Percentiles rank a stretch among this genome's conserved stretches.
These are phyloP conservation scores for Leavenworthia alabamica DNA, from an alignment of 345 rosid genomes.

Conservation along the genomic window DNA sequence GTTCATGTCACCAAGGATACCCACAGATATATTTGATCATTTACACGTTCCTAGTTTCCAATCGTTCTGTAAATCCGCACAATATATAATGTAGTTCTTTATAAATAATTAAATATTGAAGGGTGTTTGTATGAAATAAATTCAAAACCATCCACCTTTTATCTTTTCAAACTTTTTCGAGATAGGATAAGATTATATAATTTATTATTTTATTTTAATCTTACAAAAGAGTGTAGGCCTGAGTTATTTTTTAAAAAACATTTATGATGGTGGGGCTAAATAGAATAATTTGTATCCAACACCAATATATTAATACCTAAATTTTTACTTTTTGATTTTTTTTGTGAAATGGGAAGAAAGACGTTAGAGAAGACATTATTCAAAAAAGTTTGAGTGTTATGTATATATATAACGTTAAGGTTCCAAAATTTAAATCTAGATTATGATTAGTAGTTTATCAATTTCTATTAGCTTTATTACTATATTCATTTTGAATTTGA, in stretches of 20 bases:
- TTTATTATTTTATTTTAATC: slow-evolving; percentile 2
- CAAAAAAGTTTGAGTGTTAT: no score
- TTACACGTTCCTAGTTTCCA: background rate
- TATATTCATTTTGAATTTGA: background rate
- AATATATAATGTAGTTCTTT: background rate
- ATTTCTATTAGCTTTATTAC: background rate
- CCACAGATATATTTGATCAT: background rate
- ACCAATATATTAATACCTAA: background rate
- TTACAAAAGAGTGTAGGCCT: background rate
- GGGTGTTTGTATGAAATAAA: background rate
- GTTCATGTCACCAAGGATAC: no score
- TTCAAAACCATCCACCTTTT: slow-evolving; percentile 17
- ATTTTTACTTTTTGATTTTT: background rate
- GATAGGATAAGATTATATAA: slow-evolving; percentile 11
- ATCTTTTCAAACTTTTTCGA: background rate
- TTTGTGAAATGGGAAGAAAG: background rate
- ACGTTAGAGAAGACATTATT: background rate
- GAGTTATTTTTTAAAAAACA: no score
- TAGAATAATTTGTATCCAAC: background rate
- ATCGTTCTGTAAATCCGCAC: background rate
- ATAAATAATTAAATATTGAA: background rate
- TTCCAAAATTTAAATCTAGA: background rate
- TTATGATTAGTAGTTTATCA: background rate
- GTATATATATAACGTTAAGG: background rate
- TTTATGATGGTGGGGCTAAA: background rate